A percentile compares a stretch with the other conserved stretches of the same genome.
Evolutionary conservation across 23 red algal species (phyloP).

Genomic region (Pyropia yezoensis): DNA sequence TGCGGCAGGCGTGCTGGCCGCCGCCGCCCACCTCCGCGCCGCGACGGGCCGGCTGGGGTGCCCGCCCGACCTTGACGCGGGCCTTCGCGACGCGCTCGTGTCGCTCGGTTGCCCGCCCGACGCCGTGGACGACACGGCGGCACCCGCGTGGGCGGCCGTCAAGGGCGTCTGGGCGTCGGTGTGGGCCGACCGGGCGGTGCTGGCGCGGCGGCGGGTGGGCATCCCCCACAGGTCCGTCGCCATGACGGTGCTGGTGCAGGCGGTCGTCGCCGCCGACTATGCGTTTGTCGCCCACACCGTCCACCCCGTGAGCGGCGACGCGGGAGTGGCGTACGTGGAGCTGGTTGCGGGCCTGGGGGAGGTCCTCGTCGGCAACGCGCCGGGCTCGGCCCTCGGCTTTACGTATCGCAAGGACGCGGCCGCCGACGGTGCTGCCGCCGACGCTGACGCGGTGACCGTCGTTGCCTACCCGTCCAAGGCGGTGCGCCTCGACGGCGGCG

Average conservation of each 20-base stretch:
- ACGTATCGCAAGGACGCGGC: constrained; percentile 8
- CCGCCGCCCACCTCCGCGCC: not conserved
- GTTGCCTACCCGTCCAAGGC: constrained; percentile 24
- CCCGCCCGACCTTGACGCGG: not conserved
- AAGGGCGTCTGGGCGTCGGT: constrained; percentile 16
- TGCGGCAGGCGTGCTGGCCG: not conserved
- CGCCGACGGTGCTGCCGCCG: constrained; percentile 10
- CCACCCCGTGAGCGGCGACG: constrained; percentile 30
- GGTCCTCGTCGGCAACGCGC: constrained; percentile 48
- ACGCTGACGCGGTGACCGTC: constrained; percentile 14
- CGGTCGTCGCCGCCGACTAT: constrained; percentile 14
- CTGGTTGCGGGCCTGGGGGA: constrained; percentile 47
- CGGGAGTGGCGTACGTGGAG: constrained; percentile 36
- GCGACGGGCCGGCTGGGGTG: not conserved
- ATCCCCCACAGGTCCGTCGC: not conserved
- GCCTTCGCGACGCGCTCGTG: not conserved
- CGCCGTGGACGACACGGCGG: not conserved
- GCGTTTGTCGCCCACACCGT: constrained; percentile 47
- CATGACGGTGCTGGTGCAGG: constrained; percentile 22
- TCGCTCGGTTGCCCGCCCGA: not conserved
- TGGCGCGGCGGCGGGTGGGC: not conserved
- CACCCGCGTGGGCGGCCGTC: constrained; percentile 4
- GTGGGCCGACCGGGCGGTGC: constrained; percentile 14
- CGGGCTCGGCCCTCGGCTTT: constrained; percentile 56
- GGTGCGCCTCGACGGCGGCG: constrained; percentile 26